Evolutionary conservation across 2,329 filamentous ascomycete species (phyloP).

Genomic region (Aureobasidium sp.): DNA sequence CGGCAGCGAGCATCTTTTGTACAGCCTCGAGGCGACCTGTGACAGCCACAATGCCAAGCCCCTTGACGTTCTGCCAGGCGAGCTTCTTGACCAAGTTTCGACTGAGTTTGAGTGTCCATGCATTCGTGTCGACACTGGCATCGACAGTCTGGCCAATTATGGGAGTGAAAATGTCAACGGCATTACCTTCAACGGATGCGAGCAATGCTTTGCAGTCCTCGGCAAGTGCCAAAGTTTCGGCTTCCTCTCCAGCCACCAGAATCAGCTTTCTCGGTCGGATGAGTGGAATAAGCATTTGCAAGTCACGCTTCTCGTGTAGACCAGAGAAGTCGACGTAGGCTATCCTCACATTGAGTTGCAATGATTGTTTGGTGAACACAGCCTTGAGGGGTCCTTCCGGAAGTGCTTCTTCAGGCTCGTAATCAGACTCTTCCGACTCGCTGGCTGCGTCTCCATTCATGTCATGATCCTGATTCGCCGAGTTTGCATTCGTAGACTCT

Average conservation of each 20-base stretch:
- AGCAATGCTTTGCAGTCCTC: constrained; percentile 66
- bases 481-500: constrained; percentile 22
- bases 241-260: constrained; percentile 68
- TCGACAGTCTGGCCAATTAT: constrained; percentile 64
- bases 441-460: constrained; percentile 23
- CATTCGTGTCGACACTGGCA: constrained; percentile 94
- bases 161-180: constrained; percentile 68
- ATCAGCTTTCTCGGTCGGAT: constrained; percentile 93
- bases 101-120: constrained; percentile 88
- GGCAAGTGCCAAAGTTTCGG: constrained; percentile 71
- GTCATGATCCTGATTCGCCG: constrained; percentile 16
- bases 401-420: constrained; percentile 42
- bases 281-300: constrained; percentile 89
- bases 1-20: constrained; percentile 31
- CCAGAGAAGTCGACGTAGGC: constrained; percentile 88
- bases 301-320: constrained; percentile 82
- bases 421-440: constrained; percentile 42
- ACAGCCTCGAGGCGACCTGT: constrained; percentile 58
- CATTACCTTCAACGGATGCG: constrained; percentile 33
- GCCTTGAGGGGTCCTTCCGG: constrained; percentile 67
- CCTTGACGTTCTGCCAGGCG: constrained; percentile 90
- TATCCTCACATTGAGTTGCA: constrained; percentile 65
- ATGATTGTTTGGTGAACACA: constrained; percentile 51
- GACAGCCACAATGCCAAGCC: constrained; percentile 83
- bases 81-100: constrained; percentile 76